Percentiles rank a stretch among this genome's conserved stretches.
Conservation (phyloP, 2,329 filamentous ascomycete species). For the Xylariaceae sp. region DNA sequence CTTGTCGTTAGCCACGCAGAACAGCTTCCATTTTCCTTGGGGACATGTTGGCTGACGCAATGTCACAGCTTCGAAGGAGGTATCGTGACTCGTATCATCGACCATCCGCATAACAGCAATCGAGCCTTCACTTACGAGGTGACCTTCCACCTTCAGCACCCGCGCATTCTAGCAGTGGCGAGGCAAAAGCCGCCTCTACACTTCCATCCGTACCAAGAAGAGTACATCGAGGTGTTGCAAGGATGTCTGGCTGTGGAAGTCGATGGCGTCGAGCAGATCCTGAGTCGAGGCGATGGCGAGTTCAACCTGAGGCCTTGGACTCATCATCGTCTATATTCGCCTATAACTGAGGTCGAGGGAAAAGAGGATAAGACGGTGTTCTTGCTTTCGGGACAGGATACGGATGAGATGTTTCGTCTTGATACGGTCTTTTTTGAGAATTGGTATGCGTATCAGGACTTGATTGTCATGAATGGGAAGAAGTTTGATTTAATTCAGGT, state of each 20-base stretch:
- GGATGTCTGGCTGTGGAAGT: constrained; percentile 28
- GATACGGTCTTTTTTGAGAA: constrained; percentile 34
- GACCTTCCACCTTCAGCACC: constrained; percentile 25
- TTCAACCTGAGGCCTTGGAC: constrained; percentile 23
- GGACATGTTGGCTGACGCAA: not conserved
- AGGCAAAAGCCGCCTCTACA: constrained; percentile 30
- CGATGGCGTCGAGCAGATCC: constrained; percentile 24
- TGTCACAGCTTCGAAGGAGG: constrained; percentile 26
- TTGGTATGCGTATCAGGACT: constrained; percentile 34
- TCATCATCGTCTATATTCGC: constrained; percentile 27
- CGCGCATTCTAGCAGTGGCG: constrained; percentile 22
- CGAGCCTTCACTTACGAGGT: constrained; percentile 28
- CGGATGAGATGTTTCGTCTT: constrained; percentile 26
- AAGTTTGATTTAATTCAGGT: constrained; percentile 26
- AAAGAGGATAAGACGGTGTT: constrained; percentile 19
- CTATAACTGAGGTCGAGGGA: constrained; percentile 12
- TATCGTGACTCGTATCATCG: constrained; percentile 23
- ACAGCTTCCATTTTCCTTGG: not conserved
- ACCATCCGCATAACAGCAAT: constrained; percentile 21
- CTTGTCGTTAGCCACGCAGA: not conserved
- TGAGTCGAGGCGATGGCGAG: constrained; percentile 24
- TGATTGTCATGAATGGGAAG: constrained; percentile 25
- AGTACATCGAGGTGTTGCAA: constrained; percentile 30
- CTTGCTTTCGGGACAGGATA: constrained; percentile 27
- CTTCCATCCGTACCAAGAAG: constrained; percentile 32